Evolutionary conservation across 108 stramenopile genomes (phyloP), one percentile per base, ranked within the genome.

Genomic region (Stephanodiscus minutulus): DNA sequence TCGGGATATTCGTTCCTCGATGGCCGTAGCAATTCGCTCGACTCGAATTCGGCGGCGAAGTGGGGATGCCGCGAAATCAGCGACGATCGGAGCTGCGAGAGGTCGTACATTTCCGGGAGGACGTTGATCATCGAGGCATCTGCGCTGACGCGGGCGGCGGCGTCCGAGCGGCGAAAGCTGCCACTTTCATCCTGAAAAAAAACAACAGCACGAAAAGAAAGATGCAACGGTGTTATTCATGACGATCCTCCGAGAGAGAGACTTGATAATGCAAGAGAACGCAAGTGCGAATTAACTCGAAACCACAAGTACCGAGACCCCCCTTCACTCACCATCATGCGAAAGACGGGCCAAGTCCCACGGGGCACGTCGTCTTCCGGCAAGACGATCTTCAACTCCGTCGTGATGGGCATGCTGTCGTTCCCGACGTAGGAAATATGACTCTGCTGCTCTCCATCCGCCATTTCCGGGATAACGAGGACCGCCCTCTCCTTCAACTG

Each of bases 281-380:
- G 35, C 21, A 46, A 22, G n/a, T n/a, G n/a, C n/a, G n/a, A n/a
- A n/a, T n/a, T n/a, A n/a, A n/a, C n/a, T n/a, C n/a, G n/a, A n/a
- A n/a, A n/a, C n/a, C n/a, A n/a, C n/a, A n/a, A n/a, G n/a, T n/a
- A n/a, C 22, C 20, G 33, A 15, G n/a, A 31, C 63, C 41, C 63
- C 41, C 37, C 61, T 9, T 35, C 13, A 68, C 91, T 65, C 71
- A 92, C 91, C 94, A 95, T 89, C 65, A 95, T 77, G 6, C 94
- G 88, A 83, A 92, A 95, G 5, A 87, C 86, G 6, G 94, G 94
- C 89, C 89, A 95, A 44, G 77, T 78, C 7, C 90, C 90, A 31
- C 75, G 56, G 3, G 94, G 89, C 35, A 81, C 67, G 54, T 88
- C 89, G 49, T 94, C 87, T 46, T 73, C 77, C 12, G 90, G 88